Percentiles rank a stretch among this genome's conserved stretches.
Evolutionary conservation across 2,329 filamentous ascomycete genomes (phyloP).

Genomic region (Furcasterigmium sp.): DNA sequence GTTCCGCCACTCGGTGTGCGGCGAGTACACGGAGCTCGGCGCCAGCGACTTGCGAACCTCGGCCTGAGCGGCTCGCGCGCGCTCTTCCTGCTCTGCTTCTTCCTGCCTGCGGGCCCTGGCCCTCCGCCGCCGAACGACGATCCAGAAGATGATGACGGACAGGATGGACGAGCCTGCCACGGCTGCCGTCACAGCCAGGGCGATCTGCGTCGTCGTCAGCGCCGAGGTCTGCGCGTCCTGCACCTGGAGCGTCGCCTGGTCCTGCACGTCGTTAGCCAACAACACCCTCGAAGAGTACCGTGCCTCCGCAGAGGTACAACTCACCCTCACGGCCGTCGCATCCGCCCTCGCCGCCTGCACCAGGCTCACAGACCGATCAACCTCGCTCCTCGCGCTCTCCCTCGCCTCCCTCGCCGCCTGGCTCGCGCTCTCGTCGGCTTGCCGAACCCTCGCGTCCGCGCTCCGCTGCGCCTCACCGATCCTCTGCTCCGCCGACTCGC

Average conservation of each 20-base stretch:
- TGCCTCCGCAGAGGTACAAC: too few species aligned
- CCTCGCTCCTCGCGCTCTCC: conserved; percentile 14
- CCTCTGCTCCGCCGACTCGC: conserved; percentile 15
- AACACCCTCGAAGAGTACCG: background rate
- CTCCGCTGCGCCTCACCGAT: conserved; percentile 12
- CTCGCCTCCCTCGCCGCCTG: conserved; percentile 9
- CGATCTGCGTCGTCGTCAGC: conserved; percentile 34
- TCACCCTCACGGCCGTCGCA: conserved; percentile 21
- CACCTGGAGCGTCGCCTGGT: conserved; percentile 22
- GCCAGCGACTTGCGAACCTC: background rate
- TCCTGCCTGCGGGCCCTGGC: conserved; percentile 14
- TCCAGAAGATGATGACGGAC: conserved; percentile 28
- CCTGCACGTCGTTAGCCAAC: conserved; percentile 2
- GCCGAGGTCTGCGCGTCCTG: conserved; percentile 29
- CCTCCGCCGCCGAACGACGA: conserved; percentile 23
- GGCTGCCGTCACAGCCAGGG: conserved; percentile 34
- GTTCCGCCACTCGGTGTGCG: background rate
- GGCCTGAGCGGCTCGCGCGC: background rate
- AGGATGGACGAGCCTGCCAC: conserved; percentile 35
- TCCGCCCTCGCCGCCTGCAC: conserved; percentile 23
- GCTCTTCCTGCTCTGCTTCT: background rate
- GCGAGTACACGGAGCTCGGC: background rate
- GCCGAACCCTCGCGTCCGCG: conserved; percentile 9
- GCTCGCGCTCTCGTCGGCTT: conserved; percentile 9
- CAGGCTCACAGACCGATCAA: conserved; percentile 5